phyloP scores from a whole-genome alignment of 306 rosid genomes.

The Albizia julibrissin region DNA sequence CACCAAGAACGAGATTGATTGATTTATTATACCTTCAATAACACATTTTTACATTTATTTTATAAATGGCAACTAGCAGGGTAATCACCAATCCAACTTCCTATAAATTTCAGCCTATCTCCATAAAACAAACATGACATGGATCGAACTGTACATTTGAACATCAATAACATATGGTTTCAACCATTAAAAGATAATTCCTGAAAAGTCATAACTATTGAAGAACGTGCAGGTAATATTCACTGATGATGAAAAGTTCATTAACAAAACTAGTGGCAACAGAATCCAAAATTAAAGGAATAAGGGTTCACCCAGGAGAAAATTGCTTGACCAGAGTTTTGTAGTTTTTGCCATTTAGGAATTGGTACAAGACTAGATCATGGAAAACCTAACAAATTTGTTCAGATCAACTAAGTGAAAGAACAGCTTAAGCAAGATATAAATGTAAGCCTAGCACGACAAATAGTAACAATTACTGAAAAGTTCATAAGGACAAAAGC shows the following conservation, averaged over 20 bases:
- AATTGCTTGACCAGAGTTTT: not conserved
- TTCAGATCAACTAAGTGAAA: constrained; percentile 2
- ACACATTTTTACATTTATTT: constrained; percentile 1
- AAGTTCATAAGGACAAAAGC: constrained; percentile 1
- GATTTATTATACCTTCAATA: not conserved
- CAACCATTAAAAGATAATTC: not conserved
- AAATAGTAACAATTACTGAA: not conserved
- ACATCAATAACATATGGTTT: not conserved
- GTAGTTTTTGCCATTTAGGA: not conserved
- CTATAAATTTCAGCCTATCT: not conserved
- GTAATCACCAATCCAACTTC: not conserved
- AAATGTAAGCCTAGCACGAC: constrained; percentile 1
- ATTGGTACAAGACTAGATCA: not conserved
- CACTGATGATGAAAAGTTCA: not conserved
- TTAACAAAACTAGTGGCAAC: not conserved
- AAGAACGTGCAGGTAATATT: not conserved
- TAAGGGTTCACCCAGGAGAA: not conserved
- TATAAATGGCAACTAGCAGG: not conserved
- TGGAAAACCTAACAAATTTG: not conserved
- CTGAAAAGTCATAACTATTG: not conserved
- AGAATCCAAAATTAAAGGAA: not conserved
- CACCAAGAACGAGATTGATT: not conserved
- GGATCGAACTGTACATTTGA: not conserved
- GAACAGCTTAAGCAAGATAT: constrained; percentile 32
- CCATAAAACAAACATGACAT: not conserved